phyloP scores from a whole-genome alignment of 73 alveolate species.

The Uronychia setigera region DNA sequence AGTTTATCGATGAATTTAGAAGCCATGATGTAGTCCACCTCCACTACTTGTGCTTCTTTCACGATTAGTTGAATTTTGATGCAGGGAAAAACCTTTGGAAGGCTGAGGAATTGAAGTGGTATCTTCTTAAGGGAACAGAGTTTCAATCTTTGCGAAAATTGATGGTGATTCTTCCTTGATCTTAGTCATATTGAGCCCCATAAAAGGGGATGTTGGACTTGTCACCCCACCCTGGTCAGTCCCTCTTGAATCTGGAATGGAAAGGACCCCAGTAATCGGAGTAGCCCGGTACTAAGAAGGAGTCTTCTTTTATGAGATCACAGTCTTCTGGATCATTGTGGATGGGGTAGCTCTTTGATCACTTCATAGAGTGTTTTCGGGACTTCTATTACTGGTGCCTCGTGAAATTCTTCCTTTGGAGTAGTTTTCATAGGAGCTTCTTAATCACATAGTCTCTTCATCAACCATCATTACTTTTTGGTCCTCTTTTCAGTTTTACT shows the following conservation, averaged over 20 bases:
- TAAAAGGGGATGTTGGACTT: neutral
- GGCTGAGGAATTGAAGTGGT: too few relatives aligned
- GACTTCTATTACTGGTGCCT: neutral
- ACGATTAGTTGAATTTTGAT: too few relatives aligned
- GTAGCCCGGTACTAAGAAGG: too few relatives aligned
- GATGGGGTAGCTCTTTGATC: neutral
- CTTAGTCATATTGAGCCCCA: neutral
- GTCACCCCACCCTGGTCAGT: neutral
- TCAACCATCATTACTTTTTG: too few relatives aligned
- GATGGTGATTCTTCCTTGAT: neutral
- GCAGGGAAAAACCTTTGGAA: too few relatives aligned
- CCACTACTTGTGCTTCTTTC: too few relatives aligned
- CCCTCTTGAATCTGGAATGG: neutral
- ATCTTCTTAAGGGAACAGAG: too few relatives aligned
- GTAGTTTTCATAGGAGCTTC: too few relatives aligned
- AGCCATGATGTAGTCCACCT: neutral
- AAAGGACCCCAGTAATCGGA: neutral
- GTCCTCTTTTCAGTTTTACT: neutral
- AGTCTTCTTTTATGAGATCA: neutral
- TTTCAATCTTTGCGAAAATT: too few relatives aligned
- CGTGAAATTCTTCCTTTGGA: neutral
- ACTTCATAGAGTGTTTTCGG: neutral
- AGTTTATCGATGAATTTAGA: neutral
- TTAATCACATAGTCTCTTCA: too few relatives aligned
- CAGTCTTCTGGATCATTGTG: neutral